These are phyloP conservation scores for Fusarium neocosmosporiellum DNA, from an alignment of 2,329 filamentous ascomycete genomes.

Conservation along the genomic window DNA sequence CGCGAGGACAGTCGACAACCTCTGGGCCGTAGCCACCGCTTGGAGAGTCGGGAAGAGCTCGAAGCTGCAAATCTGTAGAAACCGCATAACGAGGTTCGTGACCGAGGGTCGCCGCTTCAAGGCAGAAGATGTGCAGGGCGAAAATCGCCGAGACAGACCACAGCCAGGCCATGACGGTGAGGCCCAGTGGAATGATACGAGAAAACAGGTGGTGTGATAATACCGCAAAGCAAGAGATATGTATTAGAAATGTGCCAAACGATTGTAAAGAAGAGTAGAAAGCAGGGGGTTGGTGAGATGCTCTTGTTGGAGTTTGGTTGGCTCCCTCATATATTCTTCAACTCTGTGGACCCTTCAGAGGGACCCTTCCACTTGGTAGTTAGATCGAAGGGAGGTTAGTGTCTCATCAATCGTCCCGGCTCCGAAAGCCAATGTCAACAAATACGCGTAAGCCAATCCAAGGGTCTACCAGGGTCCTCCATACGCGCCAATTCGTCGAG, in stretches of 20 bases:
- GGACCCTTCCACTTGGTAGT: neutral
- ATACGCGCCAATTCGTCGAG: neutral
- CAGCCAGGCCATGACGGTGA: neutral
- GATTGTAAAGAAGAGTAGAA: neutral
- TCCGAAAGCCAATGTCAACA: neutral
- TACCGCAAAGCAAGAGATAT: neutral
- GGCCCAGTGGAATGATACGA: neutral
- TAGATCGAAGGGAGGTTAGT: neutral
- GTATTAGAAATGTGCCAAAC: neutral
- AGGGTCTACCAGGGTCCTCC: neutral
- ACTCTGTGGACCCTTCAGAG: neutral
- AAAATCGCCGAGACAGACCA: neutral
- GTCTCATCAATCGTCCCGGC: neutral
- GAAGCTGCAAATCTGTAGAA: neutral
- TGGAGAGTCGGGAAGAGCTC: constrained; percentile 14
- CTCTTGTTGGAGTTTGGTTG: neutral
- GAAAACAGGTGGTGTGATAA: neutral
- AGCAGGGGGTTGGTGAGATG: neutral
- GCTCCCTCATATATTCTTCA: neutral
- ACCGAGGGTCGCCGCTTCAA: neutral
- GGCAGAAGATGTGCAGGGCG: neutral
- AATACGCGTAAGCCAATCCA: neutral
- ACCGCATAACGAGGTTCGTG: neutral
- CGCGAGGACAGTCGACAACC: constrained; percentile 73
- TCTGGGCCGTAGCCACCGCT: constrained; percentile 73